Evolutionary conservation across 805 yeast species (phyloP), one percentile per base, ranked within the genome.

Genomic region (Barnettozyma sucrosica): DNA sequence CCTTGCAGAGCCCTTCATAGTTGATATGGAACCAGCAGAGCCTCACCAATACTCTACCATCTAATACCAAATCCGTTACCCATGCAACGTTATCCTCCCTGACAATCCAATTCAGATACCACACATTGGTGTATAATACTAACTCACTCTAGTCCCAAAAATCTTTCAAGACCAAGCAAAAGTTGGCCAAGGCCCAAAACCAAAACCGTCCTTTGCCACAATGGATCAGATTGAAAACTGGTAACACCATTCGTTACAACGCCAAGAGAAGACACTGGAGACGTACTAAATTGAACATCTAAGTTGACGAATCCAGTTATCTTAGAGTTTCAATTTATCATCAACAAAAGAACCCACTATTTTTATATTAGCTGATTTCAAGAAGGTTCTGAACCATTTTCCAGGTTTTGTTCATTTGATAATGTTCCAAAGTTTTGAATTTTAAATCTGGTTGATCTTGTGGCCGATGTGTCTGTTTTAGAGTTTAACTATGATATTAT

Each of bases 231-330:
- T 82, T 90, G 77, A 92, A 89, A 86, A 89, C 98, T 74, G 83
- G 79, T 77, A 92, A 89, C 95, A 90, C 83, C 69, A 85, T 93
- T 81, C 89, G 95, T 83, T 89, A 89, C 87, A 92, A 92, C 80
- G 95, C 96, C 73, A 93, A 93, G 89, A 89, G 98, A 88, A 86
- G 98, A 84, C 96, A 93, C 93, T 92, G 99, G 99, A 92, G 97
- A 87, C 88, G 98, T 86, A 92, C 97, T 70, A 92, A 92, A 95
- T 83, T 92, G 79, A 81, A 83, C 83, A 75, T 92, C 83, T 92
- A 90, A 87, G 72, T 51, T 42, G 40, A 30, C 43, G 39, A 42
- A 33, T 10, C n/a, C 20, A 32, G 44, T 42, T 36, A 13, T 41
- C 40, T 16, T 19, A 36, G 23, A 11, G 28, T 38, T 47, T 47